A percentile compares a stretch with the other conserved stretches of the same genome.
Conservation (phyloP, 768 basidiomycete species). For the Naganishia vishniacii region DNA sequence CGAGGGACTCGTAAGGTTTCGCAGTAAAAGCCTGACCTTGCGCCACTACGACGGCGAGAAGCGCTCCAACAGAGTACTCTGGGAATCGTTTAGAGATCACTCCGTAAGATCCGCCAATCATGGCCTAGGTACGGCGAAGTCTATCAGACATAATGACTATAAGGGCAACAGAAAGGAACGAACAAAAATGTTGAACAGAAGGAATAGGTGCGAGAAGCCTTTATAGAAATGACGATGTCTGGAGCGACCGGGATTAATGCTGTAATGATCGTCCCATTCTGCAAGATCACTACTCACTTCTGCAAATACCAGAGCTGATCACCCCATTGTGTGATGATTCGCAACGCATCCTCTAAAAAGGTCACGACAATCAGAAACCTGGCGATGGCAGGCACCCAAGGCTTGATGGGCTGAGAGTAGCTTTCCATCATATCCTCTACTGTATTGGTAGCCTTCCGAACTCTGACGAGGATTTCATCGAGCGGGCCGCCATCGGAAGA, state of each 20-base stretch:
- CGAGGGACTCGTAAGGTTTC: background rate
- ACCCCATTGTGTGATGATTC: conserved; percentile 88
- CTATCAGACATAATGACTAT: background rate
- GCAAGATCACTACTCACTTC: conserved; percentile 58
- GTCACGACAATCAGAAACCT: conserved; percentile 97
- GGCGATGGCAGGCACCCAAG: conserved; percentile 88
- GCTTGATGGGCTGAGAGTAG: conserved; percentile 69
- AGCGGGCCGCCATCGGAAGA: conserved; percentile 24
- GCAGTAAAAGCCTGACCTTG: conserved; percentile 55
- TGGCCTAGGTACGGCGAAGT: conserved; percentile 57
- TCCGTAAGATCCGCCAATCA: conserved; percentile 75
- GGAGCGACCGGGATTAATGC: background rate
- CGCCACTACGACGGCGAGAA: conserved; percentile 82
- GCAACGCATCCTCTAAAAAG: conserved; percentile 90
- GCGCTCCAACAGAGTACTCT: conserved; percentile 81
- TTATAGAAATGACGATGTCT: conserved; percentile 94
- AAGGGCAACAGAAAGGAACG: conserved; percentile 43
- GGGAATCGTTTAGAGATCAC: conserved; percentile 82
- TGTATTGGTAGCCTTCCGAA: conserved; percentile 48
- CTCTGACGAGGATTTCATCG: conserved; percentile 37
- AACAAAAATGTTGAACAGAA: conserved; percentile 83
- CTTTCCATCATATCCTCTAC: conserved; percentile 90
- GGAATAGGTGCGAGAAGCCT: conserved; percentile 90
- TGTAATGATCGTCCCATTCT: background rate
- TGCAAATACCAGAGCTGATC: conserved; percentile 99